Evolutionary conservation across 495 filamentous ascomycete genomes (phyloP).

Genomic region (Neurospora sp.): DNA sequence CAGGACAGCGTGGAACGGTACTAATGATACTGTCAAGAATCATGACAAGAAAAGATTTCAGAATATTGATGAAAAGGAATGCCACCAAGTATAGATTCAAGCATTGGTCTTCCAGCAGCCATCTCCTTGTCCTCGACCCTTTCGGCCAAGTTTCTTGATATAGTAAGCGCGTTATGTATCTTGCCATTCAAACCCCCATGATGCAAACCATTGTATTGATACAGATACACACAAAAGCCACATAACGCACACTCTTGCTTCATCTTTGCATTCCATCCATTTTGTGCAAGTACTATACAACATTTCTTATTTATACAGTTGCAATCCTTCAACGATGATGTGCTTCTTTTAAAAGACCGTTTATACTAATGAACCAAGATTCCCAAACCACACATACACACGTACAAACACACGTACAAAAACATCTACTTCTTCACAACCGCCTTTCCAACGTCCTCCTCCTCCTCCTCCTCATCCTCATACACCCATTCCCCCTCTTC

Average conservation of each 20-base stretch:
- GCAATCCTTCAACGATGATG: neutral
- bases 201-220: neutral
- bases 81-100: neutral
- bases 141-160: neutral
- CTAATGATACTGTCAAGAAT: neutral
- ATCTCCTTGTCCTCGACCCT: neutral
- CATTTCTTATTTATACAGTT: neutral
- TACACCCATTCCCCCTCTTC: constrained; percentile 35
- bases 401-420: neutral
- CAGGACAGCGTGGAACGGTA: neutral
- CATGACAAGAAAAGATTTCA: neutral
- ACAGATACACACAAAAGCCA: neutral
- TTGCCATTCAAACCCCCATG: neutral
- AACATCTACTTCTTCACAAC: constrained; percentile 1
- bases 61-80: neutral
- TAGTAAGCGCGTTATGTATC: neutral
- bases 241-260: neutral
- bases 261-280: neutral
- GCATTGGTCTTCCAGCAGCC: neutral
- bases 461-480: constrained; percentile 33
- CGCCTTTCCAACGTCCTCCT: constrained; percentile 20
- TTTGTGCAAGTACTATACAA: neutral
- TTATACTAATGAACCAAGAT: neutral
- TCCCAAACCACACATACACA: neutral
- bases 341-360: neutral